phyloP scores from a whole-genome alignment of 805 yeast species.

The Kazachstania africana region DNA sequence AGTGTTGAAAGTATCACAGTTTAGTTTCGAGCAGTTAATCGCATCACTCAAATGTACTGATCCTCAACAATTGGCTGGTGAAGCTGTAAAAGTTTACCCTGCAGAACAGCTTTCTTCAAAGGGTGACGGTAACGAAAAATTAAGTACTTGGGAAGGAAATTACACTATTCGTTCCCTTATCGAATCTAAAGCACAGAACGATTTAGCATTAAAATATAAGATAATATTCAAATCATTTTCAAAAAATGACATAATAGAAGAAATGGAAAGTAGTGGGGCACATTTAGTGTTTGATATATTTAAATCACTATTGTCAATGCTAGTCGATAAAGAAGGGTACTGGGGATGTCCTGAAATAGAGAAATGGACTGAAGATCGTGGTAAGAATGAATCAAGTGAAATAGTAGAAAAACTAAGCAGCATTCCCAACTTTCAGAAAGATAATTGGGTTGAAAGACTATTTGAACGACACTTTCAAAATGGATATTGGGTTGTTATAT shows the following conservation, averaged over 20 bases:
- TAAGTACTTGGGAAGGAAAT: conserved; percentile 7
- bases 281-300: conserved; percentile 13
- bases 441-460: conserved; percentile 67
- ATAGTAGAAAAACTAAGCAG: conserved; percentile 21
- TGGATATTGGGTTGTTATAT: conserved; percentile 74
- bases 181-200: conserved; percentile 2
- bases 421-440: conserved; percentile 40
- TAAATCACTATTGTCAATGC: conserved; percentile 14
- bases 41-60: conserved; percentile 16
- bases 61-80: conserved; percentile 13
- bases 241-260: conserved; percentile 10
- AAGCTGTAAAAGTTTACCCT: conserved; percentile 8
- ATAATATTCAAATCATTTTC: conserved; percentile 9
- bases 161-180: conserved; percentile 7
- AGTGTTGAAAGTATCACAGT: conserved; percentile 9
- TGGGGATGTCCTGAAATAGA: conserved; percentile 19
- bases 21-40: conserved; percentile 17
- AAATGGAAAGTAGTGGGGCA: conserved; percentile 9
- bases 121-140: conserved; percentile 2
- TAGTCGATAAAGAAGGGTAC: conserved; percentile 16
- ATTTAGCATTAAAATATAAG: conserved; percentile 6
- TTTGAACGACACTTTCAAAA: conserved; percentile 61
- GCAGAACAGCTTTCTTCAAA: neutral
- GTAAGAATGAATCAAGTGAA: conserved; percentile 1
- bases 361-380: conserved; percentile 15